These are phyloP conservation scores for Fusarium pilosicola DNA, from an alignment of 2,329 filamentous ascomycete genomes.

Conservation along the genomic window DNA sequence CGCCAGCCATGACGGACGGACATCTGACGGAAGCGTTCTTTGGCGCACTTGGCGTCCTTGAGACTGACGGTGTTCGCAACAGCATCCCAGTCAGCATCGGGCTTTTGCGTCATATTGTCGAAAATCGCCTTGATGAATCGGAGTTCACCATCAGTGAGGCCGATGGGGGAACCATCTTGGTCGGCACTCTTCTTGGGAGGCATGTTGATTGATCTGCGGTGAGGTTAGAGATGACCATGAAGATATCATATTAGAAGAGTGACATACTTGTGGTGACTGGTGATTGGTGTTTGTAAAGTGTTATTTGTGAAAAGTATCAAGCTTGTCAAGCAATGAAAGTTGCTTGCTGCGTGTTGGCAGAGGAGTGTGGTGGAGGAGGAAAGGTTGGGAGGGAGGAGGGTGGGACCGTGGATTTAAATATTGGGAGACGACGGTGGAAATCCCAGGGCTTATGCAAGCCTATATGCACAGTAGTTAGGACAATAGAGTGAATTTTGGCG, in stretches of 20 bases:
- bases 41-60: conserved; percentile 55
- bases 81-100: conserved; percentile 54
- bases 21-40: conserved; percentile 55
- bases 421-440: not conserved
- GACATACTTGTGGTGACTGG: not conserved
- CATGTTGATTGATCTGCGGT: conserved; percentile 38
- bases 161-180: conserved; percentile 33
- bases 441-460: not conserved
- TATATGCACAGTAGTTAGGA: not conserved
- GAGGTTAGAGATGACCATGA: conserved; percentile 2
- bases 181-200: conserved; percentile 46
- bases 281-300: not conserved
- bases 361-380: conserved; percentile 11
- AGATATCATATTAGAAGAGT: not conserved
- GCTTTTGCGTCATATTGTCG: conserved; percentile 54
- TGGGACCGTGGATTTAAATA: not conserved
- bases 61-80: conserved; percentile 51
- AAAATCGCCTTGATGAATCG: conserved; percentile 55
- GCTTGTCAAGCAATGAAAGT: too few species aligned
- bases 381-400: conserved; percentile 4
- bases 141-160: conserved; percentile 50
- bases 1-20: conserved; percentile 54
- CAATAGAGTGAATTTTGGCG: not conserved
- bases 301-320: not conserved
- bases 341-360: not conserved